phyloP scores from a whole-genome alignment of 306 rosid genomes.

The Cicer judaicum region DNA sequence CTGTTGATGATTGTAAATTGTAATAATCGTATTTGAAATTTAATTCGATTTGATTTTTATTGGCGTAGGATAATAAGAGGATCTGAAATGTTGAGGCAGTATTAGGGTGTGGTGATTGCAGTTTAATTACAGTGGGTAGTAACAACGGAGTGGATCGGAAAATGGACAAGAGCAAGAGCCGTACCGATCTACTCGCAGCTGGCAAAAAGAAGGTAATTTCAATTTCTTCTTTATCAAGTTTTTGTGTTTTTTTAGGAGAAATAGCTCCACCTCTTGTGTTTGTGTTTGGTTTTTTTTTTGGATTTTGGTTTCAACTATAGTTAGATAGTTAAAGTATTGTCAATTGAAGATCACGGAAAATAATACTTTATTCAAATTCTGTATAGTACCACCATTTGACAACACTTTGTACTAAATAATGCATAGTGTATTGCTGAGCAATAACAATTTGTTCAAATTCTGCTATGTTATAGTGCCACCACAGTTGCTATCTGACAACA shows the following conservation, averaged over 20 bases:
- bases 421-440: too few species aligned
- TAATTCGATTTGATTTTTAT: slow-evolving; percentile 26
- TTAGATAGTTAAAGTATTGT: neutral
- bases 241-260: neutral
- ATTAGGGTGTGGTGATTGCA: slow-evolving; percentile 44
- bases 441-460: too few species aligned
- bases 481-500: too few species aligned
- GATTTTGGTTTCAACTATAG: slow-evolving; percentile 7
- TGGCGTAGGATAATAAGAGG: slow-evolving; percentile 47
- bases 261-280: slow-evolving; percentile 9
- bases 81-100: slow-evolving; percentile 49
- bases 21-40: neutral
- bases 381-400: too few species aligned
- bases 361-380: too few species aligned
- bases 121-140: slow-evolving; percentile 51
- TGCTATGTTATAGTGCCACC: too few species aligned
- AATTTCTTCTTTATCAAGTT: slow-evolving; percentile 25
- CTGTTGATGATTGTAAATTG: slow-evolving; percentile 5
- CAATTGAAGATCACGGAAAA: too few species aligned
- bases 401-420: too few species aligned
- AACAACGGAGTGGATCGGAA: slow-evolving; percentile 67
- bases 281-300: neutral
- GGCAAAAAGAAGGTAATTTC: slow-evolving; percentile 77
- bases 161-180: slow-evolving; percentile 87
- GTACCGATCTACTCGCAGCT: slow-evolving; percentile 94